Conservation (phyloP, 495 filamentous ascomycete species). For the Evansstolkia leycettana region DNA sequence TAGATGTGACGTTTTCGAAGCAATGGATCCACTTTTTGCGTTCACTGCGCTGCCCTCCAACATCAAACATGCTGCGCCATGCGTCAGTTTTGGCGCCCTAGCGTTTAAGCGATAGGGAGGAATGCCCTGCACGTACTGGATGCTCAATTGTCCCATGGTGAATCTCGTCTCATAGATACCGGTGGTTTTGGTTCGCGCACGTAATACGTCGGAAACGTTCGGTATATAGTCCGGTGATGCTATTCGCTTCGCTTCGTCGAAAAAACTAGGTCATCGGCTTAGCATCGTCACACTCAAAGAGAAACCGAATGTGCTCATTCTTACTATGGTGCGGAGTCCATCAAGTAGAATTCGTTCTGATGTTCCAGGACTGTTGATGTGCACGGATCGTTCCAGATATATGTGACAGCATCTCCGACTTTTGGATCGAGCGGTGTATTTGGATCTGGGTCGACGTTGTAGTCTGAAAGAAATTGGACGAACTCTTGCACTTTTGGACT, state of each 20-base stretch:
- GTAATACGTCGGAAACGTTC: slow-evolving; percentile 81
- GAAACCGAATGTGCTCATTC: slow-evolving; percentile 17
- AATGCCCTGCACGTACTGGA: slow-evolving; percentile 73
- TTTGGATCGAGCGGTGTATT: slow-evolving; percentile 65
- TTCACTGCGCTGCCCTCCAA: slow-evolving; percentile 92
- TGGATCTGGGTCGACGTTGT: slow-evolving; percentile 81
- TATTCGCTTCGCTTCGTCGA: slow-evolving; percentile 84
- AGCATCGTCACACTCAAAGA: slow-evolving; percentile 1
- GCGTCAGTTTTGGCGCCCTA: background rate
- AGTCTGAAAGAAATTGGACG: slow-evolving; percentile 71
- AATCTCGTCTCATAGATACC: slow-evolving; percentile 98
- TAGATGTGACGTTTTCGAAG: slow-evolving; percentile 99
- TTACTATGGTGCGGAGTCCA: slow-evolving; percentile 98
- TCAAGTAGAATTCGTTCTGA: slow-evolving; percentile 95
- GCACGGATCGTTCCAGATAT: slow-evolving; percentile 82
- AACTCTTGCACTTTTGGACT: slow-evolving; percentile 59
- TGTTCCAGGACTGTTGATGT: slow-evolving; percentile 80
- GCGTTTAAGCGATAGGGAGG: slow-evolving; percentile 3
- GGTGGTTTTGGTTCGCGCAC: slow-evolving; percentile 96
- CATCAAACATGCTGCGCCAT: slow-evolving; percentile 84
- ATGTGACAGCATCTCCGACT: slow-evolving; percentile 70
- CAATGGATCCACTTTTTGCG: slow-evolving; percentile 99
- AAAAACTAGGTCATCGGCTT: slow-evolving; percentile 54
- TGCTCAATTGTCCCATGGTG: slow-evolving; percentile 94
- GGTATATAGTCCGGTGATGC: slow-evolving; percentile 76